These are phyloP conservation scores for Bruguiera parviflora DNA, from an alignment of 345 rosid species.

Conservation along the genomic window DNA sequence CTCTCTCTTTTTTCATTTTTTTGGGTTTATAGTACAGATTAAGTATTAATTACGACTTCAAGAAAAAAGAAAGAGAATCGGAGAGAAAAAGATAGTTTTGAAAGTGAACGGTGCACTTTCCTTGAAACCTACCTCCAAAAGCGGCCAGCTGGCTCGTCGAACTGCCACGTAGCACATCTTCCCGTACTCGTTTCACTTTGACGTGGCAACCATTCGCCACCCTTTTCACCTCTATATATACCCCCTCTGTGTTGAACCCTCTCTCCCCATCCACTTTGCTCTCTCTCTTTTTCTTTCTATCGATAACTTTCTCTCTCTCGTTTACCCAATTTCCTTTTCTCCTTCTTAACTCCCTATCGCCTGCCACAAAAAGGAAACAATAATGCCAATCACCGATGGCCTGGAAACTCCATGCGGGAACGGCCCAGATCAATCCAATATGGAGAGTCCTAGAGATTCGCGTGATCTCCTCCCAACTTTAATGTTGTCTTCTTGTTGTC, in stretches of 20 bases:
- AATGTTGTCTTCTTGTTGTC: conserved; percentile 51
- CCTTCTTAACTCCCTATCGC: background rate
- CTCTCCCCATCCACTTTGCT: conserved; percentile 2
- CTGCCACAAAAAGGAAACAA: background rate
- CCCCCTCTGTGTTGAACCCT: conserved; percentile 18
- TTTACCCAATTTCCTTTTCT: background rate
- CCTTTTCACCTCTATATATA: conserved; percentile 37
- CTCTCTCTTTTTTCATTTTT: no score
- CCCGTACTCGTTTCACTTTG: conserved; percentile 29
- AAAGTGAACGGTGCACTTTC: conserved; percentile 24
- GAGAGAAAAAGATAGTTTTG: background rate
- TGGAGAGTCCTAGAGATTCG: conserved; percentile 30
- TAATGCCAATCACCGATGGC: conserved; percentile 40
- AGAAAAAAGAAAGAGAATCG: background rate
- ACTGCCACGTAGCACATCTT: conserved; percentile 47
- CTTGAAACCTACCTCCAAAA: conserved; percentile 6
- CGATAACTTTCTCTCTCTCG: background rate
- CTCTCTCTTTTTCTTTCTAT: background rate
- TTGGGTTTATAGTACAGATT: no score
- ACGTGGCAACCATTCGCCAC: conserved; percentile 55
- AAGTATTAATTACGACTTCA: background rate
- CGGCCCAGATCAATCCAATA: conserved; percentile 33
- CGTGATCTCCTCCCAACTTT: conserved; percentile 41
- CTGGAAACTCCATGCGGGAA: conserved; percentile 28
- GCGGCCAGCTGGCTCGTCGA: conserved; percentile 39